Base-by-base conservation (phyloP, 139 green algal genomes). In the Diplosphaera chodatii region DNA sequence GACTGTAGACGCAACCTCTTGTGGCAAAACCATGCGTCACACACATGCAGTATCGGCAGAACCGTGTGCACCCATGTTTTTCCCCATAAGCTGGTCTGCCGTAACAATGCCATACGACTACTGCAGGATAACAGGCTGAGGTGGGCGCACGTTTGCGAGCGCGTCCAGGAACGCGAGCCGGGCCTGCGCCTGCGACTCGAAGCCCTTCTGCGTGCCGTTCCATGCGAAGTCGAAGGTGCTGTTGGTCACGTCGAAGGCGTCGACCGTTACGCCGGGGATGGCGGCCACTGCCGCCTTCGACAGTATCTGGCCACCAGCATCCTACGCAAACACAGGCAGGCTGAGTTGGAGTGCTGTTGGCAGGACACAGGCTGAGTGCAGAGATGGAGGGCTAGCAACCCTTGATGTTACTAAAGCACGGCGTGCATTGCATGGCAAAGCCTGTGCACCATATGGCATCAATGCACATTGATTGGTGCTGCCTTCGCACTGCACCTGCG, bases 231-330 rank as follows among this genome's bases (percentile, higher is more conserved):
- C 55, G 22, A 74, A 37, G 22, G 78, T 81, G 56, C 56, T 76
- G 48, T 70, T 40, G 48, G 59, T 56, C 27, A 70, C 8, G 37
- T 29, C 20, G 15, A 56, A 56, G 1, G 71, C 63, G 1, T 31
- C 64, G 0, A 32, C 25, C 18, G 67, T 33, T 2, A 76, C 63
- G 28, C 67, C 56, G 13, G n/a, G 18, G 31, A 70, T 70, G 29
- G 40, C 41, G 22, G 13, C 40, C 28, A 76, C 29, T 1, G 64
- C 63, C 0, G 68, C 37, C 16, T 70, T 23, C 62, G 87, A 69
- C 23, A 79, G 62, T 40, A 82, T 66, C 4, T 68, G 41, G 64
- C 68, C 86, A 25, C 83, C 86, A 18, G 83, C 85, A 69, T 89
- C 85, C 64, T 78, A 32, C 16, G 48, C 8, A 6, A 48, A 48